These are phyloP conservation scores for Prunus padus DNA, from an alignment of 306 rosid species.

Conservation along the genomic window DNA sequence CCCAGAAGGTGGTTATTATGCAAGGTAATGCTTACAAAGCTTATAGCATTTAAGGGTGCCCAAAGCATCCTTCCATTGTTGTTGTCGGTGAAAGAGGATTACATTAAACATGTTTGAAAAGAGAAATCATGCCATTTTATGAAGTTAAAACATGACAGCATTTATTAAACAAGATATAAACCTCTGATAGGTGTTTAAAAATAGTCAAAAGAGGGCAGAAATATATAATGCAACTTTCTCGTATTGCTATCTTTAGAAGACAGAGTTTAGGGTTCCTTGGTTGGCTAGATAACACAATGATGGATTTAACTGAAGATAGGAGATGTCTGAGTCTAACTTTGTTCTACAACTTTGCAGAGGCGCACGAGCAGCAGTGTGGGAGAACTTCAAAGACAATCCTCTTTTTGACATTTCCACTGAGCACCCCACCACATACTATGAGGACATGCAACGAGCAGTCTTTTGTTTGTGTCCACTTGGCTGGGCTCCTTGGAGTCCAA, in stretches of 20 bases:
- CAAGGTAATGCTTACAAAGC: constrained; percentile 52
- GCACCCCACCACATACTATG: constrained; percentile 93
- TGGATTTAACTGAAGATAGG: too few species aligned
- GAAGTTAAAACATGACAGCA: neutral
- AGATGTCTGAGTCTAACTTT: constrained; percentile 9
- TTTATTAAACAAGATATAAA: neutral
- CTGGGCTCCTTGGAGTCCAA: constrained; percentile 99
- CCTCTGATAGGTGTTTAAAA: neutral
- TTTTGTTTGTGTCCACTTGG: constrained; percentile 98
- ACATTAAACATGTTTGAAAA: neutral
- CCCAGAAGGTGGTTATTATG: constrained; percentile 96
- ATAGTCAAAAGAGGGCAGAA: neutral
- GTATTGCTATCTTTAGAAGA: neutral
- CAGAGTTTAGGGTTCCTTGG: neutral
- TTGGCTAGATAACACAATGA: neutral
- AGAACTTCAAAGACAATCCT: constrained; percentile 95
- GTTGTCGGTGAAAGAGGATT: neutral
- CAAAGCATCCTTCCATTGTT: neutral
- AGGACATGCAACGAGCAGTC: constrained; percentile 96
- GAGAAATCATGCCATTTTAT: neutral
- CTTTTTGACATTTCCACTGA: constrained; percentile 93
- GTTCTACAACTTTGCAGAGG: constrained; percentile 11
- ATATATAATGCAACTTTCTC: neutral
- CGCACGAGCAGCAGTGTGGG: constrained; percentile 76
- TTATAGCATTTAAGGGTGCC: constrained; percentile 10